Evolutionary conservation across 2,329 filamentous ascomycete genomes (phyloP).

Genomic region (Ophiostoma montium): DNA sequence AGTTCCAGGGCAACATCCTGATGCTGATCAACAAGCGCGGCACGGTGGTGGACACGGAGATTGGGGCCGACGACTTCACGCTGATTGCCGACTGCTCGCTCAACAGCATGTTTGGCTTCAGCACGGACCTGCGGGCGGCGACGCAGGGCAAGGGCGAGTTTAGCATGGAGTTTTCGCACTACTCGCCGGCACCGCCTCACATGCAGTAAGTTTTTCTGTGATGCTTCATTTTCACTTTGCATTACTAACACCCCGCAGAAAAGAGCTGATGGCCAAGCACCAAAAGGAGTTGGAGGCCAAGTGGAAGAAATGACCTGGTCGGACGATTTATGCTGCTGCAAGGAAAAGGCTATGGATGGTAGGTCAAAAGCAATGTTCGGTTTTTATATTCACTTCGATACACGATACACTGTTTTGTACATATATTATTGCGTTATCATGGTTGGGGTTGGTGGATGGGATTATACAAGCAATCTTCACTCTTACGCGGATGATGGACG

Average conservation of each 20-base stretch:
- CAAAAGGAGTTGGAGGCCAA: slow-evolving; percentile 44
- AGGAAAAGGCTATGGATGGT: too few species aligned
- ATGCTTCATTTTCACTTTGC: slow-evolving; percentile 6
- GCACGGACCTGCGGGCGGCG: slow-evolving; percentile 73
- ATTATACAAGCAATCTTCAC: slow-evolving; percentile 2
- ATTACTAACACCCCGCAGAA: slow-evolving; percentile 20
- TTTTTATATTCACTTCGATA: neutral
- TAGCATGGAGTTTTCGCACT: slow-evolving; percentile 97
- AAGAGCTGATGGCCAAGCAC: slow-evolving; percentile 44
- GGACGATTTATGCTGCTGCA: too few species aligned
- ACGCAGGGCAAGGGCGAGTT: slow-evolving; percentile 99
- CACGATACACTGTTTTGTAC: neutral
- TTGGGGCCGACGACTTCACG: slow-evolving; percentile 86
- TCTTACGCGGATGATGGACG: neutral
- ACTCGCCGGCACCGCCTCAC: slow-evolving; percentile 72
- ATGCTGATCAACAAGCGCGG: slow-evolving; percentile 94
- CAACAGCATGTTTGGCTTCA: slow-evolving; percentile 98
- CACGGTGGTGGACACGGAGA: slow-evolving; percentile 89
- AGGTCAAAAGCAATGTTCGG: neutral
- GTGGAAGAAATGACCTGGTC: slow-evolving; percentile 31
- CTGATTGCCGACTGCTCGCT: slow-evolving; percentile 83
- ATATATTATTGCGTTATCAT: neutral
- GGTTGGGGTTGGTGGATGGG: neutral
- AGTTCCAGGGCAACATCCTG: slow-evolving; percentile 95
- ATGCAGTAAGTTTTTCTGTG: slow-evolving; percentile 43